A percentile compares a stretch with the other conserved stretches of the same genome.
These are phyloP conservation scores for Claviceps arundinis DNA, from an alignment of 2,329 filamentous ascomycete species.

Conservation along the genomic window DNA sequence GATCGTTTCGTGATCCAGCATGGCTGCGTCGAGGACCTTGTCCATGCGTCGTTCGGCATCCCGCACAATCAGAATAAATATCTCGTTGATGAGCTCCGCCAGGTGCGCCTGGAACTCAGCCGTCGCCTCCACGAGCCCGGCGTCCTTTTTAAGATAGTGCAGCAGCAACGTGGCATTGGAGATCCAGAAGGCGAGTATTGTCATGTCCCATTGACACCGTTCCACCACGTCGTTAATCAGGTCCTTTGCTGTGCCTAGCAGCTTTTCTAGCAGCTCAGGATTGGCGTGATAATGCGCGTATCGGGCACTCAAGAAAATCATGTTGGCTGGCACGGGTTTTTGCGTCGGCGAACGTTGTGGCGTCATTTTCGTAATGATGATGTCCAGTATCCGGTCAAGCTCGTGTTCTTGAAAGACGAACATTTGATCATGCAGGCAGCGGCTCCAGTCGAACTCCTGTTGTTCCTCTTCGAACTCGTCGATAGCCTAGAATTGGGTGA, in stretches of 20 bases:
- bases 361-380: constrained; percentile 96
- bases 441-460: constrained; percentile 91
- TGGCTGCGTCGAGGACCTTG: constrained; percentile 82
- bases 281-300: constrained; percentile 97
- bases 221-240: constrained; percentile 98
- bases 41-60: constrained; percentile 93
- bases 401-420: constrained; percentile 97
- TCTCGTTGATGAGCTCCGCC: constrained; percentile 91
- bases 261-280: constrained; percentile 63
- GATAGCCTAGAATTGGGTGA: constrained; percentile 31
- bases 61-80: constrained; percentile 92
- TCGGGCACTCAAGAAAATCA: constrained; percentile 86
- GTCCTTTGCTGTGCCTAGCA: constrained; percentile 79
- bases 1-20: constrained; percentile 97
- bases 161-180: constrained; percentile 92
- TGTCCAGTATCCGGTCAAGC: constrained; percentile 80
- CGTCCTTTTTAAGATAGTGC: constrained; percentile 93
- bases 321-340: constrained; percentile 93
- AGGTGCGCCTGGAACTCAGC: constrained; percentile 85
- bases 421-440: constrained; percentile 96
- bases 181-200: constrained; percentile 96
- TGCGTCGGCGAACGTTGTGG: constrained; percentile 92
- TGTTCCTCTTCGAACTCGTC: constrained; percentile 80
- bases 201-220: constrained; percentile 97
- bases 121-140: constrained; percentile 66